phyloP scores from a whole-genome alignment of 116 monocot species.

The Phalaenopsis hybrid region DNA sequence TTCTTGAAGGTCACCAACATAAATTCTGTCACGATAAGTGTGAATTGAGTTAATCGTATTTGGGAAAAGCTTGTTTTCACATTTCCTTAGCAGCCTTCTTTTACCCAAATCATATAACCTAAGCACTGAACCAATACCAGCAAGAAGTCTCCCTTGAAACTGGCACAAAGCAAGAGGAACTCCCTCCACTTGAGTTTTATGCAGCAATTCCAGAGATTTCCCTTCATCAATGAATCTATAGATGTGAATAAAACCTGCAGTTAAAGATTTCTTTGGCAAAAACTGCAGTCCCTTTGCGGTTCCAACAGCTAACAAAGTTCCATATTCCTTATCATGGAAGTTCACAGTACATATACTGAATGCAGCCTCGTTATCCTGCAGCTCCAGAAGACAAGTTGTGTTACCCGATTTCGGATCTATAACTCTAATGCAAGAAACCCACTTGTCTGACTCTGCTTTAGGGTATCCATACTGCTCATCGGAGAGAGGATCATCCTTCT shows the following conservation, averaged over 20 bases:
- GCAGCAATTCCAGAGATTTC: conserved; percentile 74
- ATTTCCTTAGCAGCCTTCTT: conserved; percentile 79
- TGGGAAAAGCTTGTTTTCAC: conserved; percentile 95
- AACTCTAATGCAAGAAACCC: conserved; percentile 94
- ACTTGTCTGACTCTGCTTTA: conserved; percentile 79
- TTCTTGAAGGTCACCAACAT: conserved; percentile 97
- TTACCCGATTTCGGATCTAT: conserved; percentile 65
- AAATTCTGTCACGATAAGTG: conserved; percentile 94
- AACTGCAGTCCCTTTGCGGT: conserved; percentile 86
- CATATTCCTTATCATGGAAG: conserved; percentile 94
- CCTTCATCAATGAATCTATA: conserved; percentile 92
- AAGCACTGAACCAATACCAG: conserved; percentile 80
- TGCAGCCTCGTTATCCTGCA: conserved; percentile 94
- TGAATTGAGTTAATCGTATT: conserved; percentile 79
- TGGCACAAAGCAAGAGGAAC: conserved; percentile 85
- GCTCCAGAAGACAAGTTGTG: conserved; percentile 78
- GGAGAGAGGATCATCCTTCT: conserved; percentile 65
- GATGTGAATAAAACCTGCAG: conserved; percentile 77
- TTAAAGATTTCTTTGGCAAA: conserved; percentile 64
- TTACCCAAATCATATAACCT: conserved; percentile 91
- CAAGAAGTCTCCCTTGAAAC: conserved; percentile 84
- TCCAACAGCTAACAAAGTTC: conserved; percentile 83
- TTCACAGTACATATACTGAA: conserved; percentile 93
- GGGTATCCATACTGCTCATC: conserved; percentile 98
- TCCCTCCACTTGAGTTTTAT: conserved; percentile 93